These are phyloP conservation scores for Microbotryum intermedium DNA, from an alignment of 1,284 basidiomycete species.

Conservation along the genomic window DNA sequence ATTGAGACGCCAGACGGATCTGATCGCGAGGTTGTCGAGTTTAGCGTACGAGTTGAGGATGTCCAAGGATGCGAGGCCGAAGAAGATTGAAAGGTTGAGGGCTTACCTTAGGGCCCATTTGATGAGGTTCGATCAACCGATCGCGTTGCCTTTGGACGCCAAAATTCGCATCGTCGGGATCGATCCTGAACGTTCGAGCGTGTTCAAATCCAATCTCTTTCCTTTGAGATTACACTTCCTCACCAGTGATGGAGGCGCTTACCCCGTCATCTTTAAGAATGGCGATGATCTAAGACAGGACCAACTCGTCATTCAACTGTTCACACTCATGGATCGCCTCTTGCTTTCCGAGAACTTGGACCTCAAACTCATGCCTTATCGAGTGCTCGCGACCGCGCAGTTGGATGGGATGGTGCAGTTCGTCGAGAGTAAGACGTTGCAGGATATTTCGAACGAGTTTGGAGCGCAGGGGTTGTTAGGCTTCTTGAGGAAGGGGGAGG, in stretches of 20 bases:
- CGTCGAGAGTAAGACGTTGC: conserved; percentile 89
- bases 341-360: conserved; percentile 93
- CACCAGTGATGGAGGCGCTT: conserved; percentile 55
- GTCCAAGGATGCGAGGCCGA: conserved; percentile 85
- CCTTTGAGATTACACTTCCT: conserved; percentile 86
- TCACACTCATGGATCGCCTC: conserved; percentile 93
- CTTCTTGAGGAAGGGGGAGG: conserved; percentile 58
- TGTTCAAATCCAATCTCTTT: conserved; percentile 96
- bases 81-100: conserved; percentile 92
- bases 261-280: conserved; percentile 95
- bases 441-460: conserved; percentile 82
- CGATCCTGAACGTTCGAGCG: conserved; percentile 78
- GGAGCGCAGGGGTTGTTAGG: conserved; percentile 68
- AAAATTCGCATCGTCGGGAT: conserved; percentile 72
- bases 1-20: conserved; percentile 72
- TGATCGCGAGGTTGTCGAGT: conserved; percentile 72
- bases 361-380: conserved; percentile 83
- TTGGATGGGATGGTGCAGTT: conserved; percentile 95
- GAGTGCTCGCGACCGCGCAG: conserved; percentile 85
- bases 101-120: conserved; percentile 73
- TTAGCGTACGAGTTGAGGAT: conserved; percentile 76
- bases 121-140: conserved; percentile 56
- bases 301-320: conserved; percentile 91
- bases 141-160: conserved; percentile 85
- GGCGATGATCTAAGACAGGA: conserved; percentile 98